Evolutionary conservation across 2,329 filamentous ascomycete genomes (phyloP).

Genomic region (Helotiales sp.): DNA sequence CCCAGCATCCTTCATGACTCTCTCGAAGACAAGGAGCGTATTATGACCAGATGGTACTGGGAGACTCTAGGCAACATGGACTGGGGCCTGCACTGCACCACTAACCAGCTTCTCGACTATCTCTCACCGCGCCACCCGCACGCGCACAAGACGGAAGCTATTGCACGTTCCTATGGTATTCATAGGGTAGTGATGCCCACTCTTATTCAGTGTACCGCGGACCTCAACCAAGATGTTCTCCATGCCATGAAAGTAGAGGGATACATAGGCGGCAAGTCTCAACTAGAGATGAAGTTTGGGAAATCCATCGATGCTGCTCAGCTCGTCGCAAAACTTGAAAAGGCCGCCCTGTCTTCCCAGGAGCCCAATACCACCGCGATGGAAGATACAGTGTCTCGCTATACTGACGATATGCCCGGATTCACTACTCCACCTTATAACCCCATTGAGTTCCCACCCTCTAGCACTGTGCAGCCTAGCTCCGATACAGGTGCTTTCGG

Average conservation of each 20-base stretch:
- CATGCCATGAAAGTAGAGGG: not conserved
- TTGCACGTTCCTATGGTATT: not conserved
- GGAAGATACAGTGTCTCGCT: no score
- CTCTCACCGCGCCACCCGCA: not conserved
- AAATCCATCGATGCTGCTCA: not conserved
- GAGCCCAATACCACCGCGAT: no score
- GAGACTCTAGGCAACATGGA: conserved; percentile 8
- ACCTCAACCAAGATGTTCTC: not conserved
- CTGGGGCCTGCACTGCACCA: conserved; percentile 5
- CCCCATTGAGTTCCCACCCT: no score
- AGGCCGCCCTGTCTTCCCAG: no score
- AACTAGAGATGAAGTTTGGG: not conserved
- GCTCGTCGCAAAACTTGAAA: not conserved
- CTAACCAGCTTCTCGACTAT: not conserved
- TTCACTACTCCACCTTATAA: no score
- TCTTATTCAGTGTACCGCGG: not conserved
- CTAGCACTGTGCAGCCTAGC: not conserved
- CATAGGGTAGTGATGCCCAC: not conserved
- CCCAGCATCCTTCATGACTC: conserved; percentile 6
- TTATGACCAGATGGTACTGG: conserved; percentile 38
- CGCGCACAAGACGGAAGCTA: not conserved
- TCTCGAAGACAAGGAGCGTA: conserved; percentile 26
- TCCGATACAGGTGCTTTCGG: not conserved
- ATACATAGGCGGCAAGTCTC: conserved; percentile 8
- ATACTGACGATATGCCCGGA: no score